A percentile compares a stretch with the other conserved stretches of the same genome.
Conservation (phyloP, 192 early-diverging fungal species). For the Powellomyces hirtus region DNA sequence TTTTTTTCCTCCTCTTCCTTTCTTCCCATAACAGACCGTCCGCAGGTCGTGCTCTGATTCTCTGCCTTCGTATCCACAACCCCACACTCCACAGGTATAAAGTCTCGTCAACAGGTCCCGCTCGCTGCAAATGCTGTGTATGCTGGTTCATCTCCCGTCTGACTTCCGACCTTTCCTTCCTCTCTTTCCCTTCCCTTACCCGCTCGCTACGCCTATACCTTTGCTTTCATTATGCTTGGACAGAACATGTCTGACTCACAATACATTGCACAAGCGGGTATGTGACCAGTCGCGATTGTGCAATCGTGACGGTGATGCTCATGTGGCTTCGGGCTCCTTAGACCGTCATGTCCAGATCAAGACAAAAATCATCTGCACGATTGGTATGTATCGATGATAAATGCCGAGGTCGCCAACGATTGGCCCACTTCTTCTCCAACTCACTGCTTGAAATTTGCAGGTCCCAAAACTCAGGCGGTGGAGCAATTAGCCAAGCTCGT, state of each 20-base stretch:
- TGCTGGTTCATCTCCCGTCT: too few species aligned
- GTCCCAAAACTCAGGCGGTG: slow-evolving; percentile 53
- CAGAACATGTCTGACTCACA: slow-evolving; percentile 13
- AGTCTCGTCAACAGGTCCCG: too few species aligned
- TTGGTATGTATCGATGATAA: too few species aligned
- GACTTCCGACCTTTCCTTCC: not conserved
- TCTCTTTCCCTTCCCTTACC: not conserved
- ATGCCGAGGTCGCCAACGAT: too few species aligned
- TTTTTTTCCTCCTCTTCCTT: too few species aligned
- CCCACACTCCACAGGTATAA: too few species aligned
- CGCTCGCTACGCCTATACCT: too few species aligned
- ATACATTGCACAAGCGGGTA: slow-evolving; percentile 12
- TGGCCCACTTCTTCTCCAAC: too few species aligned
- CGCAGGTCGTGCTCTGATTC: too few species aligned
- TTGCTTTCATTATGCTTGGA: not conserved
- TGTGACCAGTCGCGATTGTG: not conserved
- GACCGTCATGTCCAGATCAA: slow-evolving; percentile 53
- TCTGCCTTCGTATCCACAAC: too few species aligned
- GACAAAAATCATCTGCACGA: slow-evolving; percentile 57
- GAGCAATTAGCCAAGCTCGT: slow-evolving; percentile 47
- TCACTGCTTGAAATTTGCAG: slow-evolving; percentile 22
- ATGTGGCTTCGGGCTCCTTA: not conserved
- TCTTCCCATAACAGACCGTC: too few species aligned
- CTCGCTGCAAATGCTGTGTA: too few species aligned
- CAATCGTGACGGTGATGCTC: not conserved